These are phyloP conservation scores for Corynespora cassiicola DNA, from an alignment of 2,329 filamentous ascomycete genomes.

Conservation along the genomic window DNA sequence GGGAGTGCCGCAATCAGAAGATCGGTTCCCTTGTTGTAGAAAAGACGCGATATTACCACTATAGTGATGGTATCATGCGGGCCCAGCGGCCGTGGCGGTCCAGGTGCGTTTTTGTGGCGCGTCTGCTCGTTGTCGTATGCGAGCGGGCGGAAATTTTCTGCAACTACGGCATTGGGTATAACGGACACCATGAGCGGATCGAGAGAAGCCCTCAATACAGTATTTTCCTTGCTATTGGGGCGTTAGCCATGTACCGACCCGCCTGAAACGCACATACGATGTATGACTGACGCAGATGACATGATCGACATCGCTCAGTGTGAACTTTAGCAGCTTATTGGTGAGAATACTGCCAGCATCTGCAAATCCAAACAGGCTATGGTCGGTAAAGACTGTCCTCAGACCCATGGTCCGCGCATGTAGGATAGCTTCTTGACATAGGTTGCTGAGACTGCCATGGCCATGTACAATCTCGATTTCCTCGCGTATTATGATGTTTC, in stretches of 20 bases:
- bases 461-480: conserved; percentile 97
- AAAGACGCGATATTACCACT: conserved; percentile 94
- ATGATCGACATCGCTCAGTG: conserved; percentile 94
- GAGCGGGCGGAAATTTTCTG: conserved; percentile 88
- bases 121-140: conserved; percentile 45
- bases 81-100: conserved; percentile 72
- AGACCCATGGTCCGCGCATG: conserved; percentile 96
- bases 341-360: conserved; percentile 95
- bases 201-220: conserved; percentile 88
- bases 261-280: conserved; percentile 65
- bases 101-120: conserved; percentile 46
- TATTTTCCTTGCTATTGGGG: conserved; percentile 85
- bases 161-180: conserved; percentile 96
- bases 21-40: conserved; percentile 98
- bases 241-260: conserved; percentile 4
- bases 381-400: conserved; percentile 95
- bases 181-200: conserved; percentile 98
- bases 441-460: conserved; percentile 90
- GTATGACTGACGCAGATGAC: conserved; percentile 98
- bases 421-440: conserved; percentile 93
- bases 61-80: conserved; percentile 92
- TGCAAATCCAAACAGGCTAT: conserved; percentile 96
- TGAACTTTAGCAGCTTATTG: conserved; percentile 97
- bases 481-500: conserved; percentile 94
- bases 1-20: conserved; percentile 96